Evolutionary conservation across 208 protist genomes (phyloP).

Genomic region (Trypanosoma platydactyli): DNA sequence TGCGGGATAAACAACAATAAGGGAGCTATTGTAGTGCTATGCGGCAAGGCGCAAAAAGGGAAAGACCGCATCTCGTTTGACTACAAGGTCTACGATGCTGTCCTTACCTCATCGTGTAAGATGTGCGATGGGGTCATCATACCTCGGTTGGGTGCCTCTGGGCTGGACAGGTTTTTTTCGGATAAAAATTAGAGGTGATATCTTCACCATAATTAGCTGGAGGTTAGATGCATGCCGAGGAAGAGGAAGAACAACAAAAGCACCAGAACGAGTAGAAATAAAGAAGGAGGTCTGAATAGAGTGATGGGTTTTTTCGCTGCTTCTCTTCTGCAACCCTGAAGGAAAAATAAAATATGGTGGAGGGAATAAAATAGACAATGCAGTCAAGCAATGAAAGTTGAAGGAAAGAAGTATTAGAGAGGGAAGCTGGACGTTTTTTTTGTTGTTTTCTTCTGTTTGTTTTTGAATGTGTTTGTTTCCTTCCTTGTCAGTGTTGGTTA

Average conservation of each 20-base stretch:
- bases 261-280: too few species aligned
- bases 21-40: conserved; percentile 69
- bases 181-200: conserved; percentile 1
- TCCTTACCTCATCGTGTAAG: neutral
- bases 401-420: neutral
- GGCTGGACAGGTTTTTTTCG: neutral
- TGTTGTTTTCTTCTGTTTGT: conserved; percentile 7
- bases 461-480: neutral
- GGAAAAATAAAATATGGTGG: too few species aligned
- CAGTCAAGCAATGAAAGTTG: too few species aligned
- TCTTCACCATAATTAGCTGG: neutral
- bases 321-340: too few species aligned
- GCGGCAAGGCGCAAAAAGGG: conserved; percentile 39
- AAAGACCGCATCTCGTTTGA: conserved; percentile 58
- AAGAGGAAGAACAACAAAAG: too few species aligned
- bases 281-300: too few species aligned
- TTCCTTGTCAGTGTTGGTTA: too few species aligned
- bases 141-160: neutral
- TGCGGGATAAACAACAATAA: conserved; percentile 70
- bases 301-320: too few species aligned
- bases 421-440: neutral
- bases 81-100: conserved; percentile 57
- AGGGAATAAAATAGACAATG: too few species aligned
- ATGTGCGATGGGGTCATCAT: conserved; percentile 13
- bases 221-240: neutral